Evolutionary conservation across 1,284 basidiomycete genomes (phyloP), one percentile per base, ranked within the genome.

Genomic region (Kwoniella shivajii): DNA sequence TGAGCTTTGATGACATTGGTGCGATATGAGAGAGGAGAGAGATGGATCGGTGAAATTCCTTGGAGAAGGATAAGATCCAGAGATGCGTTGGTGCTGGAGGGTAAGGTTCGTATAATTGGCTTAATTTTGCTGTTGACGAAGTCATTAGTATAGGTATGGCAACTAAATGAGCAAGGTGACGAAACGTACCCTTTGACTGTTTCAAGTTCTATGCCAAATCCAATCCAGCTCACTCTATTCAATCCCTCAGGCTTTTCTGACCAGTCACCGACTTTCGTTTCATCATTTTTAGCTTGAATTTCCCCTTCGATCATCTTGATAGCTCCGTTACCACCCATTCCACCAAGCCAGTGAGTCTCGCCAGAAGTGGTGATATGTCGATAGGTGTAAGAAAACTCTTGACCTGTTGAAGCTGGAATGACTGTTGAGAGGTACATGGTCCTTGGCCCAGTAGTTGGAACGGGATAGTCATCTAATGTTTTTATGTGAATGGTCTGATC

Each of bases 271-370:
- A 29, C 26, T 7, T 20, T 41, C 7, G 20, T 6, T 1, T 22
- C 34, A 4, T 31, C 43, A 6, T 29, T 30, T 7, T 26, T 18
- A 11, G 16, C 20, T 22, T 56, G 30, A 13, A 22, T 26, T 16
- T 36, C 31, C 3, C 57, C 55, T 14, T 43, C 34, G 13, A 43
- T 33, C 20, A 70, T 31, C 44, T 49, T 54, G 43, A 71, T 50
- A 13, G 56, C 42, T 14, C 68, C 68, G 33, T 71, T 71, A 1
- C 59, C 63, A 4, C 66, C 68, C 22, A 57, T 50, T 1, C 61
- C 61, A 7, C 68, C 66, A 1, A 66, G 59, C 68, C 68, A 71
- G 22, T 63, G 57, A 13, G 58, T 62, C 13, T 61, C 54, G 14
- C 65, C 65, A 14, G 55, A 52, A 2, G 36, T 10, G 11, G 51